Percentiles rank a stretch among this genome's conserved stretches.
Conservation (phyloP, 1,139 yeast genomes). For the Eremothecium coryli region DNA sequence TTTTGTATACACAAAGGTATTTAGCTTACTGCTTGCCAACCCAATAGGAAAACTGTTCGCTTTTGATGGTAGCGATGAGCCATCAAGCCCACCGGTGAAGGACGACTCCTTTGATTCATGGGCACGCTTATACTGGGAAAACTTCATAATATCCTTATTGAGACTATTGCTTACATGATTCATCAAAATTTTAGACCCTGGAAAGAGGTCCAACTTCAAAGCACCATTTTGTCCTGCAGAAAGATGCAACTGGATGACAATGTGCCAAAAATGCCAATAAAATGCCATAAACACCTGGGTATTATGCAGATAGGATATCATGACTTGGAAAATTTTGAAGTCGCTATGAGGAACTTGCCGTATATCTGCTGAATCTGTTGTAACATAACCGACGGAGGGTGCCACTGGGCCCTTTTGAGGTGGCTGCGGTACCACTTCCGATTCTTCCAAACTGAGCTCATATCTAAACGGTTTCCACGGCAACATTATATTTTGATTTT, state of each 20-base stretch:
- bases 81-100: constrained; percentile 2
- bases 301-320: constrained; percentile 27
- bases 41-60: constrained; percentile 7
- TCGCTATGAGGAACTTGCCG: constrained; percentile 9
- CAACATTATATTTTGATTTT: background rate
- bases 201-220: constrained; percentile 9
- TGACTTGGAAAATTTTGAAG: constrained; percentile 19
- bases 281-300: constrained; percentile 24
- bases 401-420: background rate
- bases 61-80: constrained; percentile 7
- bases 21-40: constrained; percentile 11
- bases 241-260: constrained; percentile 12
- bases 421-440: background rate
- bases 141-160: constrained; percentile 16
- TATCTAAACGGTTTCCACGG: constrained; percentile 3
- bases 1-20: constrained; percentile 20
- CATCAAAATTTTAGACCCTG: constrained; percentile 18
- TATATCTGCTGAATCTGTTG: background rate
- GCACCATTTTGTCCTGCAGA: constrained; percentile 5
- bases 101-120: constrained; percentile 8
- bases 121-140: constrained; percentile 14
- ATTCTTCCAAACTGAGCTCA: background rate
- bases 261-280: constrained; percentile 30
- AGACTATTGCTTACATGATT: constrained; percentile 14
- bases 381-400: background rate